Evolutionary conservation across 1,284 basidiomycete species (phyloP).

Genomic region (Leccinum pachyderme): DNA sequence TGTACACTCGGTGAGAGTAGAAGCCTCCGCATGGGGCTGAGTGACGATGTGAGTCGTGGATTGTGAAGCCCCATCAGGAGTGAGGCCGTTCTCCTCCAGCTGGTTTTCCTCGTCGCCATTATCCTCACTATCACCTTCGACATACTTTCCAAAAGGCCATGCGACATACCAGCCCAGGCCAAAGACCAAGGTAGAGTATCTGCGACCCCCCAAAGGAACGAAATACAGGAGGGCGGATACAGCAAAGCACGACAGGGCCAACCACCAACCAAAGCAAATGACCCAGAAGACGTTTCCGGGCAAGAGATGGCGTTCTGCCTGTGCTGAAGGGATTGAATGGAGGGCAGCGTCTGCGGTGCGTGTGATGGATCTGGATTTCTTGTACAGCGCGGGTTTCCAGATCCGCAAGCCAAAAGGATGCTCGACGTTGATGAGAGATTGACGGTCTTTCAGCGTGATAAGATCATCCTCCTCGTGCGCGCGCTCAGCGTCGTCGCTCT

Average conservation of each 20-base stretch:
- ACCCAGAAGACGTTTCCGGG: conserved; percentile 95
- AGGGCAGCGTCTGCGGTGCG: conserved; percentile 94
- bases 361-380: conserved; percentile 95
- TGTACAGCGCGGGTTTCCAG: conserved; percentile 99
- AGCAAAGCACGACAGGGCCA: conserved; percentile 70
- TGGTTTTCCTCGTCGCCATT: conserved; percentile 44
- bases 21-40: conserved; percentile 31
- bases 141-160: conserved; percentile 99
- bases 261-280: conserved; percentile 88
- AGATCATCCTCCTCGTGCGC: conserved; percentile 71
- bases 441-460: conserved; percentile 93
- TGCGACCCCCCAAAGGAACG: conserved; percentile 76
- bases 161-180: conserved; percentile 95
- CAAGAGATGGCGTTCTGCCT: conserved; percentile 86
- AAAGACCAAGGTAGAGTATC: conserved; percentile 85
- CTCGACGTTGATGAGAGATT: conserved; percentile 98
- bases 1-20: conserved; percentile 37
- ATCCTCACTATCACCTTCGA: conserved; percentile 76
- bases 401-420: conserved; percentile 99
- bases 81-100: conserved; percentile 30
- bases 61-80: conserved; percentile 25
- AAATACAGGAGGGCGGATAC: conserved; percentile 71
- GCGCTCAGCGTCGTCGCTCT: conserved; percentile 35
- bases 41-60: conserved; percentile 37
- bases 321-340: conserved; percentile 88